Percentiles rank a stretch among this genome's conserved stretches.
These are phyloP conservation scores for Fusarium begoniae DNA, from an alignment of 2,329 filamentous ascomycete species.

Conservation along the genomic window DNA sequence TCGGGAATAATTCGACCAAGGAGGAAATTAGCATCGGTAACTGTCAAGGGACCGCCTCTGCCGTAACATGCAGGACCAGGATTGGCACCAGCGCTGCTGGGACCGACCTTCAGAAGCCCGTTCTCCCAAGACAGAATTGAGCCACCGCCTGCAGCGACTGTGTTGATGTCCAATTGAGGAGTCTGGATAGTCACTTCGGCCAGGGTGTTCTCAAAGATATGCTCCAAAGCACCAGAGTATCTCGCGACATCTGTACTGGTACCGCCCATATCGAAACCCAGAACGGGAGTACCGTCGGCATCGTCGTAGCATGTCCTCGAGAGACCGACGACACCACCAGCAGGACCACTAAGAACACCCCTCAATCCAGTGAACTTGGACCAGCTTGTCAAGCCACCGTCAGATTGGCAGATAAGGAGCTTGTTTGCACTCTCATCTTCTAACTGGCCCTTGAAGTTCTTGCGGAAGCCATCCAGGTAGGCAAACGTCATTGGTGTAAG, in stretches of 20 bases:
- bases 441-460: conserved; percentile 39
- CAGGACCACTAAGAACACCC: conserved; percentile 42
- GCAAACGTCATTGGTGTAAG: conserved; percentile 52
- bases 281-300: conserved; percentile 34
- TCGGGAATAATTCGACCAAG: conserved; percentile 68
- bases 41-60: conserved; percentile 74
- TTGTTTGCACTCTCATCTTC: conserved; percentile 43
- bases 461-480: conserved; percentile 48
- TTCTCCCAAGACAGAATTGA: conserved; percentile 72
- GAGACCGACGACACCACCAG: conserved; percentile 42
- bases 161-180: conserved; percentile 79
- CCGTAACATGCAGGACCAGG: conserved; percentile 78
- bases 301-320: conserved; percentile 41
- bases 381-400: conserved; percentile 43
- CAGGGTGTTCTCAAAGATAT: conserved; percentile 77
- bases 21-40: conserved; percentile 77
- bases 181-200: conserved; percentile 76
- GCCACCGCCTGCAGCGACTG: conserved; percentile 65
- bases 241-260: conserved; percentile 77
- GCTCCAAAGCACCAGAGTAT: conserved; percentile 74
- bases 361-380: conserved; percentile 42
- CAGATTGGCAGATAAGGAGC: conserved; percentile 44
- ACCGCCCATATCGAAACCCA: conserved; percentile 57
- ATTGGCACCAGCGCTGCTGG: conserved; percentile 76
- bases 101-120: conserved; percentile 76